Base-by-base conservation (phyloP, 1,284 basidiomycete genomes). In the Mrakiaceae sp. region DNA sequence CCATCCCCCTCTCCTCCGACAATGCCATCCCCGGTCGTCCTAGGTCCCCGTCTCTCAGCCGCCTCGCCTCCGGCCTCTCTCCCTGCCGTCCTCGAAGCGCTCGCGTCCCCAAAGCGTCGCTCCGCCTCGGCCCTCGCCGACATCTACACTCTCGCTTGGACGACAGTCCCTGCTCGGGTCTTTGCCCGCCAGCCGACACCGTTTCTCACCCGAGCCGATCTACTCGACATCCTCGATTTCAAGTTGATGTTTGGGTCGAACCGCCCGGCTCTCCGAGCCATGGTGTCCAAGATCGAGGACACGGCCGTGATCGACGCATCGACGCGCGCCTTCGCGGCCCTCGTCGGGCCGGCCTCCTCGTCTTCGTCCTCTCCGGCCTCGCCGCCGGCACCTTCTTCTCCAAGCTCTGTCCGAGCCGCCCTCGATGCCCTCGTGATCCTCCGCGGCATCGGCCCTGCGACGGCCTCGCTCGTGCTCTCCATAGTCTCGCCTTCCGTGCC, bases 391-490 rank as follows among this genome's bases (percentile, higher is more conserved):
- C 27, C 27, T 27, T 27, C 27, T 27, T 27, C 27, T 27, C 27
- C 27, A 27, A 49, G 48, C 14, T 14, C 14, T 14, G 48, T 49
- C 48, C 48, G 8, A 8, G 14, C 8, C 9, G 7, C 58, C 8
- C 16, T 8, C 4, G 48, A 60, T 1, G 58, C 56, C 11, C 54
- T 69, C 2, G 55, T 52, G 7, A 44, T 48, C 9, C 60, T 69
- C 9, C 57, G 58, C 12, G 68, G 68, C 27, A 63, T 69, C n/a
- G 68, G 68, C 9, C 68, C 68, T 6, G 68, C 68, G 11, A 66
- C 66, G 4, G 68, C 66, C 12, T 66, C 64, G 6, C 44, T 67
- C 1, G 51, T 69, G 5, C 55, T 69, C 1, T 60, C 64, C 4
- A 55, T 67, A 16, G 52, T 65, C 0, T 58, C 47, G 16, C 59